Percentiles rank a stretch among this genome's conserved stretches.
Conservation (phyloP, 441 rosid species). For the Gossypium davidsonii region DNA sequence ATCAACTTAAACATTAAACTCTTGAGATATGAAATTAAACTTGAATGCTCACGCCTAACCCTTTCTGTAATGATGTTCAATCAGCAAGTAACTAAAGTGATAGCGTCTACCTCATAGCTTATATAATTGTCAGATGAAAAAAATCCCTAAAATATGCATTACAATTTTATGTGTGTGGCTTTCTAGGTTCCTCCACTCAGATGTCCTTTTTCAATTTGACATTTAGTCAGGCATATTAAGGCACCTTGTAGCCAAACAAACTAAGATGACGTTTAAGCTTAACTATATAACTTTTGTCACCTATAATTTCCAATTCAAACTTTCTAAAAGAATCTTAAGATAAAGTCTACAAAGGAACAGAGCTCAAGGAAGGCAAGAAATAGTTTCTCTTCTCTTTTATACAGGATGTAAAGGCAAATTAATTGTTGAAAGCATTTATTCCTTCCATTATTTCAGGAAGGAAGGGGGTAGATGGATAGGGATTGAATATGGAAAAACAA, state of each 20-base stretch:
- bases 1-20: neutral
- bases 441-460: neutral
- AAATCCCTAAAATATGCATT: neutral
- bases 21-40: constrained; percentile 6
- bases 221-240: neutral
- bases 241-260: neutral
- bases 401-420: neutral
- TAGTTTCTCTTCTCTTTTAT: neutral
- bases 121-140: neutral
- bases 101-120: neutral
- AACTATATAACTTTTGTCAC: neutral
- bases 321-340: neutral
- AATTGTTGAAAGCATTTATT: neutral
- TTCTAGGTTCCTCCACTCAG: neutral
- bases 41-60: neutral
- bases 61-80: neutral
- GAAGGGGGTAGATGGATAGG: neutral
- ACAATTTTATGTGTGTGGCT: neutral
- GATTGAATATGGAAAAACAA: neutral
- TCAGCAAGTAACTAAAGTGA: neutral
- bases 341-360: neutral
- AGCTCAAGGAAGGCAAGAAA: neutral
- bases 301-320: neutral
- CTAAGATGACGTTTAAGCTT: neutral
- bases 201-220: neutral